Evolutionary conservation across 805 yeast species (phyloP), one percentile per base, ranked within the genome.

Genomic region (Kazachstania africana): DNA sequence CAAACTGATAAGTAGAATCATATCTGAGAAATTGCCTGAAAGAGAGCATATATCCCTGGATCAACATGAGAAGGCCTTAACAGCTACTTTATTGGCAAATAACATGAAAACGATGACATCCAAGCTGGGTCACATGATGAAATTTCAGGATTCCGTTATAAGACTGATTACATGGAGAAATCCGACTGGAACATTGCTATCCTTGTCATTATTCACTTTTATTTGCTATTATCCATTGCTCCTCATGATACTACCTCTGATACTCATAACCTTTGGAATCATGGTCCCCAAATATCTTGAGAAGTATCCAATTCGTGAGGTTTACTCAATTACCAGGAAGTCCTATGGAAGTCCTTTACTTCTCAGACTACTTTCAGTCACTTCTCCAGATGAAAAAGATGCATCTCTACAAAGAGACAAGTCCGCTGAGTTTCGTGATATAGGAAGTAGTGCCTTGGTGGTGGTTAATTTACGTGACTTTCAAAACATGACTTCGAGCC

Each of bases 181-280:
- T 17, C 87, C 93, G 0, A 62, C 80, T 0, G 67, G 72, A 38
- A 85, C 95, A 0, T 40, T 85, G 4, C 61, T 78, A 1, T 49
- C 62, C 15, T 54, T 83, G 33, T 58, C 77, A 4, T 38, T 73
- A 1, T 75, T 78, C 40, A 76, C 95, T 0, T 63, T 73, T 37
- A 59, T 76, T 1, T 79, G 91, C 44, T 53, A 77, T 22, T 69
- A 79, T 58, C 95, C 95, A 0, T 74, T 74, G 48, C 53, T 79
- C 30, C 59, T 82, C 9, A 53, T 79, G 24, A 63, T 74, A 1
- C 62, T 75, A 20, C 95, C 95, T 0, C 43, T 78, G 23, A 37
- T 78, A 2, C 63, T 61, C 29, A 28, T 81, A 3, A 43, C 78
- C 19, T 60, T 66, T 34, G 75, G 73, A 1, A 59, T 78, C 3